A percentile compares a stretch with the other conserved stretches of the same genome.
These are phyloP conservation scores for Apocynum venetum DNA, from an alignment of 257 asterid species.

Conservation along the genomic window DNA sequence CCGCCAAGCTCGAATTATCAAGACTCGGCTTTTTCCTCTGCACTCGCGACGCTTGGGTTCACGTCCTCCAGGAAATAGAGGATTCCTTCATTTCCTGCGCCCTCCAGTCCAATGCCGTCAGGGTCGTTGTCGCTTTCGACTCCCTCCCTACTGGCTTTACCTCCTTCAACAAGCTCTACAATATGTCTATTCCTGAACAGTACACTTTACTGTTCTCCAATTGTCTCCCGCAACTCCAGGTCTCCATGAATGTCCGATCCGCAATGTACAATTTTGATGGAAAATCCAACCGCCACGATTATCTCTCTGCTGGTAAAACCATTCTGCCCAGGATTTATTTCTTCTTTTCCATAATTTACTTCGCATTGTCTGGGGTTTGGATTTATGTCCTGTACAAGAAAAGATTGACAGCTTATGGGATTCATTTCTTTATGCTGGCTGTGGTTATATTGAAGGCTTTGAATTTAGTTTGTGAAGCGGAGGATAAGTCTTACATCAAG, in stretches of 20 bases:
- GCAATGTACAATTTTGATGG: conserved; percentile 71
- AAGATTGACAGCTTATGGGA: conserved; percentile 44
- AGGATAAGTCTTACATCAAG: conserved; percentile 68
- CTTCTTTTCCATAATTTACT: conserved; percentile 48
- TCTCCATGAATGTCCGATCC: conserved; percentile 65
- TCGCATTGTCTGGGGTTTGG: conserved; percentile 50
- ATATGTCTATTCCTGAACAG: conserved; percentile 62
- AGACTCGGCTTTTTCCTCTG: conserved; percentile 73
- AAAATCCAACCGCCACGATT: conserved; percentile 50
- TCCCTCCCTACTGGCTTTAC: conserved; percentile 29
- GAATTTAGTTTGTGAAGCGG: conserved; percentile 72
- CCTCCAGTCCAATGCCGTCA: conserved; percentile 45
- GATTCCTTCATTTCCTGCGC: conserved; percentile 67
- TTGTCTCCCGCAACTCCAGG: conserved; percentile 49
- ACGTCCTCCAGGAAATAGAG: conserved; percentile 66
- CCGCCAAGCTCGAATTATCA: conserved; percentile 38
- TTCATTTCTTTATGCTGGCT: conserved; percentile 77
- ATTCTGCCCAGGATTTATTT: conserved; percentile 66
- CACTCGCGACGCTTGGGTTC: conserved; percentile 69
- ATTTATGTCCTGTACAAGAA: conserved; percentile 51
- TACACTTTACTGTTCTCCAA: conserved; percentile 74
- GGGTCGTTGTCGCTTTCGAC: conserved; percentile 50
- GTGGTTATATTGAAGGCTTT: conserved; percentile 60
- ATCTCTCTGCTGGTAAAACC: conserved; percentile 73
- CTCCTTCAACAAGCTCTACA: conserved; percentile 27